Evolutionary conservation across 2,329 filamentous ascomycete genomes (phyloP), one percentile per base, ranked within the genome.

Genomic region (Aspergillus chevalieri): DNA sequence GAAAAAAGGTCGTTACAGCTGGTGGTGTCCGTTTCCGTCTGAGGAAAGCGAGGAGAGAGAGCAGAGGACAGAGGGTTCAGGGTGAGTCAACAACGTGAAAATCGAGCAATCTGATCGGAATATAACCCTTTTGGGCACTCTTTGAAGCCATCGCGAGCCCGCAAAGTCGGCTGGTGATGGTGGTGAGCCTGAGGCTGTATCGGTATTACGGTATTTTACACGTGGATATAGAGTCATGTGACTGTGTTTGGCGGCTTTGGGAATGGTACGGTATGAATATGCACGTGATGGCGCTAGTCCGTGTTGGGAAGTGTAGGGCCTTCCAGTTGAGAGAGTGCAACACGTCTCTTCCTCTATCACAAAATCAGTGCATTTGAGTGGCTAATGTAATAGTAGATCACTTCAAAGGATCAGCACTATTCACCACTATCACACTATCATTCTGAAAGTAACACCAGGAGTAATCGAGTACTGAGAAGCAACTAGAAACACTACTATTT

Each of bases 1-100:
- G 47, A 48, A 49, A 48, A 52, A 53, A 50, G 39, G 28, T 49
- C 52, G 55, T 59, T 59, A 59, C 57, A 59, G 56, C 26, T 30
- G 26, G 57, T 53, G 43, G 46, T 47, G 44, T 44, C 48, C 52
- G 52, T 52, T 56, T 52, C 50, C 56, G 46, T 45, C 41, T 48
- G 30, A 47, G 19, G 47, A 19, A 17, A 36, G 47, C 30, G 47
- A 48, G 49, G 39, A 42, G 44, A 46, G 19, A 46, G 19, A 43
- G 48, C 46, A 47, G 39, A 41, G 42, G 46, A 15, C 21, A 17
- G 14, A 7, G 24, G 6, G 4, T 39, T 15, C 15, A 39, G 21
- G 42, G 14, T 14, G 22, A 19, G 42, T 43, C 46, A 48, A 52
- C 51, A 49, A 50, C 52, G 45, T 28, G 34, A 28, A 26, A 28